Evolutionary conservation across 1,284 basidiomycete genomes (phyloP).

Genomic region (Mycosarcoma mackinlayi): DNA sequence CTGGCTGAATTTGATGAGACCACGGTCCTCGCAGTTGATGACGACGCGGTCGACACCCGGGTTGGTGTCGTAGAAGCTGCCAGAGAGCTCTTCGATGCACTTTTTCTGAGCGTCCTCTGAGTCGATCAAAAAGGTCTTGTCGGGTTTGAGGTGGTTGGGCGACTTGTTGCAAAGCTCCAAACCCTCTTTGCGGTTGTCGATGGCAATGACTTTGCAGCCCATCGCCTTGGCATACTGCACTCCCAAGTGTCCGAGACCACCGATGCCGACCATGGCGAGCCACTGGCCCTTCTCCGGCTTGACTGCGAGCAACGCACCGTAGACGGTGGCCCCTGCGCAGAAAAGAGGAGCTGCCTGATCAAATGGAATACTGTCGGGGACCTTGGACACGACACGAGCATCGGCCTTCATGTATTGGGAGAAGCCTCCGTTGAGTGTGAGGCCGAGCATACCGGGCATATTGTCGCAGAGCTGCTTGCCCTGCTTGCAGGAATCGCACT

Average conservation of each 20-base stretch:
- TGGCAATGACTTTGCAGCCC: constrained; percentile 67
- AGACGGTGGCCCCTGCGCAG: constrained; percentile 70
- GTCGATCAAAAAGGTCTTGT: constrained; percentile 51
- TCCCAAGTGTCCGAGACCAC: constrained; percentile 69
- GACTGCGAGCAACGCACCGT: constrained; percentile 68
- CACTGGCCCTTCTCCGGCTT: constrained; percentile 64
- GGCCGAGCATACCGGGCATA: constrained; percentile 55
- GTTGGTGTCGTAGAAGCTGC: constrained; percentile 55
- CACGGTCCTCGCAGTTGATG: constrained; percentile 52
- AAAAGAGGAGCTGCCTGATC: constrained; percentile 69
- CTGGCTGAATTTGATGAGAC: constrained; percentile 52
- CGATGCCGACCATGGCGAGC: constrained; percentile 70
- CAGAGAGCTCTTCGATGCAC: constrained; percentile 44
- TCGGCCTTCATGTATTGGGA: constrained; percentile 61
- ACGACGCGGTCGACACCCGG: constrained; percentile 61
- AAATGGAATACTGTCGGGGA: constrained; percentile 59
- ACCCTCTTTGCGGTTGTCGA: constrained; percentile 57
- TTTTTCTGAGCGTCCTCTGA: constrained; percentile 50
- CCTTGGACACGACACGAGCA: constrained; percentile 58
- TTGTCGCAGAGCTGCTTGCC: constrained; percentile 60
- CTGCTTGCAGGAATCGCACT: constrained; percentile 60
- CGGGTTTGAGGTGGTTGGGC: constrained; percentile 53
- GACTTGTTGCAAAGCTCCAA: constrained; percentile 39
- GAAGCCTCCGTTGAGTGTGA: constrained; percentile 59
- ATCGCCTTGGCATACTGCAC: constrained; percentile 68